Conservation (phyloP, 148 eudicot genomes). For the Rhododendron ovatum region DNA sequence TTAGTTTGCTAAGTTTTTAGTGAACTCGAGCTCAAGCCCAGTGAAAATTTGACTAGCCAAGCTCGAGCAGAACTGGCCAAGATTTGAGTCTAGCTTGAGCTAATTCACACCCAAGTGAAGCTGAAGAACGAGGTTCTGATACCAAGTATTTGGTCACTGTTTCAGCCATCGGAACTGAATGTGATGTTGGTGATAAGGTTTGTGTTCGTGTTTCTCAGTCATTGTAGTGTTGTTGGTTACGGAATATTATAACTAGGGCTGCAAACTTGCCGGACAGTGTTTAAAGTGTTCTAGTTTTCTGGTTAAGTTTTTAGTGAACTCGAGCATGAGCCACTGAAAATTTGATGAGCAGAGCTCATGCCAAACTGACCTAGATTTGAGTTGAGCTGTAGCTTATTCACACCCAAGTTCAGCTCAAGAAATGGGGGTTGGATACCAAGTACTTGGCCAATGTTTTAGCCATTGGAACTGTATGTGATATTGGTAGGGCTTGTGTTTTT, state of each 20-base stretch:
- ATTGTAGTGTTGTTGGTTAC: background rate
- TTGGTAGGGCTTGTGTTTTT: conserved; percentile 34
- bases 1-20: background rate
- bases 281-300: no score
- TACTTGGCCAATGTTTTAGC: conserved; percentile 72
- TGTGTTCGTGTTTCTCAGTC: background rate
- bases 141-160: conserved; percentile 69
- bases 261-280: no score
- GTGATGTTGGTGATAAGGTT: conserved; percentile 63
- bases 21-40: background rate
- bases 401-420: conserved; percentile 73
- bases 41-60: background rate
- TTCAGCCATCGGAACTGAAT: conserved; percentile 69
- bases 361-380: no score
- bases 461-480: conserved; percentile 74
- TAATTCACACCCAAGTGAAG: conserved; percentile 49
- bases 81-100: background rate
- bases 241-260: no score
- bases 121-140: conserved; percentile 72
- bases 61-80: background rate
- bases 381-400: no score
- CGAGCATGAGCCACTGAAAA: no score
- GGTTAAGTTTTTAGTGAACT: no score
- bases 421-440: conserved; percentile 77
- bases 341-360: no score